Evolutionary conservation across 495 filamentous ascomycete species (phyloP), one percentile per base, ranked within the genome.

Genomic region (Tuber melanosporum): DNA sequence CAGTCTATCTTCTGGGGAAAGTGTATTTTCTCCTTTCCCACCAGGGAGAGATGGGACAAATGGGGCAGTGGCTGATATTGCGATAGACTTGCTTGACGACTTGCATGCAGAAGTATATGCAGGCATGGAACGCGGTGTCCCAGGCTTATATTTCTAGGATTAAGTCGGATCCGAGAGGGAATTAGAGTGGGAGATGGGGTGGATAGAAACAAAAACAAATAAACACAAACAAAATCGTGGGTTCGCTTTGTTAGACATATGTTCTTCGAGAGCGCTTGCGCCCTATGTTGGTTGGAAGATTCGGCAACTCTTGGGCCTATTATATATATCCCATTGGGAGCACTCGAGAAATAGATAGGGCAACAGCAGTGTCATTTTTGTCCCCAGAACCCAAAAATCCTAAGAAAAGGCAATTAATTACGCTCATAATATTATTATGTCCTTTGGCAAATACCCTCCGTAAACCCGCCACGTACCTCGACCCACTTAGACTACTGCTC

Each of bases 61-160:
- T 22, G 20, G 32, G 76, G 26, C 66, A 32, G 4, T 39, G 8
- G 20, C 32, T 74, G 3, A 45, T 26, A 45, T 20, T 19, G 15
- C 9, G 46, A 17, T 84, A 87, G 85, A 87, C 88, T 70, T 99
- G 95, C 88, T 88, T 95, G 76, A 91, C 91, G 10, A 86, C 87
- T 77, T 99, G 95, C 87, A 95, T 97, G 92, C 93, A 98, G 84
- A 99, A 99, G 86, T 99, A 99, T 87, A 97, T 98, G 88, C 85
- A 87, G 41, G 89, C 92, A 46, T 99, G 96, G 96, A 97, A 98
- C 85, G 86, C 88, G 75, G 92, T 97, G 76, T 93, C 90, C 85
- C 83, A 88, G 76, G 87, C 90, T 42, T 97, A 97, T 84, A 87
- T 97, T 78, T 82, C 82, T 71, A 88, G 93, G 81, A 88, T 97